Conservation (phyloP, 2,329 filamentous ascomycete genomes). For the Penicillium sp. region DNA sequence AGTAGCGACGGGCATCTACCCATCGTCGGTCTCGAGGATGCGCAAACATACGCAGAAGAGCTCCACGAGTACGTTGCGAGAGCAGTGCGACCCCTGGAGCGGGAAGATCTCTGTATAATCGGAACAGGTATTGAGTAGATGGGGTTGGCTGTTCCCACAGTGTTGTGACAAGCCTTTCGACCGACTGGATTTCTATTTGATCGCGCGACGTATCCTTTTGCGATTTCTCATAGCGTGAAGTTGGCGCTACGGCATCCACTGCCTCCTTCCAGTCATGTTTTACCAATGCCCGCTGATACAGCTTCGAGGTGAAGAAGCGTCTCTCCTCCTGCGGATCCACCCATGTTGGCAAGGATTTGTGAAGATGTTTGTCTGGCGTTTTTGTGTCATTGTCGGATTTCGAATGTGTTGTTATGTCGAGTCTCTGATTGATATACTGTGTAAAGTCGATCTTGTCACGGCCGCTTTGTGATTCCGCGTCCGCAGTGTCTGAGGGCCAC, state of each 20-base stretch:
- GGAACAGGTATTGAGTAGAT: conserved; percentile 50
- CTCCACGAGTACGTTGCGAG: conserved; percentile 52
- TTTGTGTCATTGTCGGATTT: conserved; percentile 1
- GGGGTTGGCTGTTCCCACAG: conserved; percentile 42
- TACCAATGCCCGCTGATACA: conserved; percentile 26
- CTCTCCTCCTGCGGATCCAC: conserved; percentile 18
- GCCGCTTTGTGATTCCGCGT: conserved; percentile 6
- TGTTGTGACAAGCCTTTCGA: conserved; percentile 41
- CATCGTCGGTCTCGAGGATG: conserved; percentile 43
- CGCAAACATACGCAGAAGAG: conserved; percentile 66
- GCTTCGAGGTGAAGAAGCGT: conserved; percentile 21
- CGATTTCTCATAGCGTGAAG: conserved; percentile 37
- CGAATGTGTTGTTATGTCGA: not conserved
- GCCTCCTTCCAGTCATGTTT: conserved; percentile 26
- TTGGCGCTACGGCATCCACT: conserved; percentile 37
- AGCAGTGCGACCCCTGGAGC: conserved; percentile 54
- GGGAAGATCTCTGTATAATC: conserved; percentile 52
- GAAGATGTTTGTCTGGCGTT: not conserved
- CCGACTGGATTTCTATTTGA: conserved; percentile 34
- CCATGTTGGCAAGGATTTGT: conserved; percentile 14
- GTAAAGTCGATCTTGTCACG: conserved; percentile 9
- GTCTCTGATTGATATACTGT: conserved; percentile 6
- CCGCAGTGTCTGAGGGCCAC: conserved; percentile 7
- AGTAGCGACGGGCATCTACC: conserved; percentile 69
- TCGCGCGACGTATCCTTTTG: conserved; percentile 24